Evolutionary conservation across 257 asterid genomes (phyloP).

Genomic region (Salvia splendens): DNA sequence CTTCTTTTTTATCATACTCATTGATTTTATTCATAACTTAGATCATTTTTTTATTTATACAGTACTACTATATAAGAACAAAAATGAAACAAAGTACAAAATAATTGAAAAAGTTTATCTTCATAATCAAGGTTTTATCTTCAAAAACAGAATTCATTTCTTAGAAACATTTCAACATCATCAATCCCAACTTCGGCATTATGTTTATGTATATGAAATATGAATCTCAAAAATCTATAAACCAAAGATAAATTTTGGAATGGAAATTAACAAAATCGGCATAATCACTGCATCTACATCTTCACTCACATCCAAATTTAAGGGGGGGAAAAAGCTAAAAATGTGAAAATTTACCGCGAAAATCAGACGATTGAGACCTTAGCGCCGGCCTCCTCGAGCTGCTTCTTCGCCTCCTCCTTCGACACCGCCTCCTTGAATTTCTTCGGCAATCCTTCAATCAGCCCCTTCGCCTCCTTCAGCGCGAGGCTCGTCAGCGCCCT

Average conservation of each 20-base stretch:
- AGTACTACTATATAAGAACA: too few species aligned
- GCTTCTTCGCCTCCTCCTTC: slow-evolving; percentile 82
- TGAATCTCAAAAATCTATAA: too few species aligned
- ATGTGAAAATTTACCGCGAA: slow-evolving; percentile 27
- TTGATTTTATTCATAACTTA: too few species aligned
- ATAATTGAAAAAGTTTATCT: too few species aligned
- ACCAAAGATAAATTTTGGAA: background rate
- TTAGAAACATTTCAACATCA: too few species aligned
- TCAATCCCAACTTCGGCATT: too few species aligned
- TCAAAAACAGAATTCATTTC: too few species aligned
- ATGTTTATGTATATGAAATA: too few species aligned
- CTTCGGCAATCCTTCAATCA: slow-evolving; percentile 88
- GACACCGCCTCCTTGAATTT: slow-evolving; percentile 74
- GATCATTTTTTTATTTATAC: too few species aligned
- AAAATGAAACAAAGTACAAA: too few species aligned
- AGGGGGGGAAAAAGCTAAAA: background rate
- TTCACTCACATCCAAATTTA: slow-evolving; percentile 13
- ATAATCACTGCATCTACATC: slow-evolving; percentile 32
- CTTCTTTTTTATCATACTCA: too few species aligned
- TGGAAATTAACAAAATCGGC: slow-evolving; percentile 9
- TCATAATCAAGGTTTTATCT: too few species aligned
- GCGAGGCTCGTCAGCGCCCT: slow-evolving; percentile 76
- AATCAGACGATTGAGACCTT: slow-evolving; percentile 52
- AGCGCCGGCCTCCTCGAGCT: slow-evolving; percentile 85
- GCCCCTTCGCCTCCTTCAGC: slow-evolving; percentile 79